Percentiles rank a stretch among this genome's conserved stretches.
Evolutionary conservation across 768 basidiomycete genomes (phyloP).

Genomic region (Tulasnella sp.): DNA sequence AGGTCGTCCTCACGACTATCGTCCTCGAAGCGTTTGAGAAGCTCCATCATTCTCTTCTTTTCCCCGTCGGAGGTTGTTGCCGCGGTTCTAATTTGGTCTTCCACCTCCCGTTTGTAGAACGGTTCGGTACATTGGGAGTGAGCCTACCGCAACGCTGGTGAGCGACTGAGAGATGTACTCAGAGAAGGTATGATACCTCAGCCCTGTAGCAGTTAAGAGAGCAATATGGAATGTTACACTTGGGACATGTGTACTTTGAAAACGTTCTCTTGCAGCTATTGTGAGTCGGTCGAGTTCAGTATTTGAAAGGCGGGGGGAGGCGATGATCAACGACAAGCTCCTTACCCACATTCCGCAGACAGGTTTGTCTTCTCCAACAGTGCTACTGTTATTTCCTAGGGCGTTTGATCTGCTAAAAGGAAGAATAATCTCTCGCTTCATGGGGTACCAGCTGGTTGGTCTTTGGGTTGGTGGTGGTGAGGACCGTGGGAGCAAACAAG

Average conservation of each 20-base stretch:
- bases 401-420: background rate
- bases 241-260: slow-evolving; percentile 73
- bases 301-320: too few species aligned
- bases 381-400: background rate
- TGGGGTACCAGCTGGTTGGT: background rate
- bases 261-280: slow-evolving; percentile 68
- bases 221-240: slow-evolving; percentile 75
- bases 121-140: slow-evolving; percentile 72
- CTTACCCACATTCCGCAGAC: slow-evolving; percentile 5
- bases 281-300: too few species aligned
- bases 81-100: slow-evolving; percentile 49
- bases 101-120: slow-evolving; percentile 72
- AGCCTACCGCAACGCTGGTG: slow-evolving; percentile 32
- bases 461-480: background rate
- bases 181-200: slow-evolving; percentile 39
- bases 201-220: slow-evolving; percentile 72
- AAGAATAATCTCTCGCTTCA: background rate
- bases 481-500: background rate
- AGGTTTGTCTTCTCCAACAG: background rate
- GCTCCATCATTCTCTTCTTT: slow-evolving; percentile 54
- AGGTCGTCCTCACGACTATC: slow-evolving; percentile 31
- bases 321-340: too few species aligned
- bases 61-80: slow-evolving; percentile 53
- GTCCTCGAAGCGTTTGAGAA: slow-evolving; percentile 65
- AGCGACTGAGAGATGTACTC: background rate